Base-by-base conservation (phyloP, 208 protist genomes). In the Novymonas esmeraldas region DNA sequence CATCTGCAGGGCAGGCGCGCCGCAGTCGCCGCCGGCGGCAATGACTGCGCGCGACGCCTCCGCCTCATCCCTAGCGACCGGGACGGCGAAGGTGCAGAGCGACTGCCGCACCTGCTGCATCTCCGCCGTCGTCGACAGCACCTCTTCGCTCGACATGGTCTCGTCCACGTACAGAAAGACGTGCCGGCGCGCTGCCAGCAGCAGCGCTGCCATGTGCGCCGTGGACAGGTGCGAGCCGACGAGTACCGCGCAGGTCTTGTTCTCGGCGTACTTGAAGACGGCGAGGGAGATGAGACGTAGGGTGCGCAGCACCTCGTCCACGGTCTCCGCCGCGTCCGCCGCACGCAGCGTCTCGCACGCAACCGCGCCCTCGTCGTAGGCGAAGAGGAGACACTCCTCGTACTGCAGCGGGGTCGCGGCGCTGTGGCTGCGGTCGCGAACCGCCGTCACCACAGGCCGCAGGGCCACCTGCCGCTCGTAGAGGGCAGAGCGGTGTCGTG, bases 381-480 rank as follows among this genome's bases (percentile, higher is more conserved):
- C 82, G 66, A 93, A 87, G 18, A 93, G 52, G 31, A 90, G 72
- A 63, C 87, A 93, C 59, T 90, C 73, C 31, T 77, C 67, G 51
- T 70, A 79, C 50, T 68, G 77, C 45, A 58, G 34, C 22, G 64
- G 44, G 11, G 46, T 11, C 28, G 9, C 20, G 14, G 22, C 29
- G 29, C 20, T 29, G 33, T 20, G 16, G 38, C 11, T 24, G 42
- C 31, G 18, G 31, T n/a, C 22, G 11, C 16, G 4, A 1, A 16
- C 9, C 38, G 50, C 24, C 18, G 61, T 46, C 45, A 59, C 46
- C 14, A 58, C 45, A 3, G 61, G 29, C 9, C 61, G 54, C 20
- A 51, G 41, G 26, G 61, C 22, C 10, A 63, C 52, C 55, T 68
- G 69, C n/a, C 54, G 61, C 22, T 75, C 61, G 50, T 64, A 65